phyloP scores from a whole-genome alignment of 1,139 yeast species.

The Debaryomyces nepalensis region DNA sequence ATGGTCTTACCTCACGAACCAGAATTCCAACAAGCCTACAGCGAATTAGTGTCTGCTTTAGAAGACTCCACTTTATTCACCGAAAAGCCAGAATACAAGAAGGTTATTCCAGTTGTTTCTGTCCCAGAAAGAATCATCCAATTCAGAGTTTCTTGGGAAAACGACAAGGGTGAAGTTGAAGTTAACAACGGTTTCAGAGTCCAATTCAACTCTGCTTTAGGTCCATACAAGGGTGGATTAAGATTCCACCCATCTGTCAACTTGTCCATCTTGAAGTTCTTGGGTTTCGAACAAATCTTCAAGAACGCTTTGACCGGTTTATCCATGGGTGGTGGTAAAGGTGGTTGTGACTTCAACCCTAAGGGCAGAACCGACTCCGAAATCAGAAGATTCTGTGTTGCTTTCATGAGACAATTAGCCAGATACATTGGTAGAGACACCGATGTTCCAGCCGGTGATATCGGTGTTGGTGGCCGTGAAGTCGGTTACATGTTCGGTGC shows the following conservation, averaged over 20 bases:
- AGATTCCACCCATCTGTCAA: slow-evolving; percentile 98
- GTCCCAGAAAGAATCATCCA: slow-evolving; percentile 96
- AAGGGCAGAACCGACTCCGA: slow-evolving; percentile 91
- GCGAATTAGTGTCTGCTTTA: slow-evolving; percentile 86
- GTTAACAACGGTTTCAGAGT: slow-evolving; percentile 98
- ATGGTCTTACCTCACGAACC: slow-evolving; percentile 81
- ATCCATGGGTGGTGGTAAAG: slow-evolving; percentile 99
- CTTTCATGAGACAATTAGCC: slow-evolving; percentile 94
- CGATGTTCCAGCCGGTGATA: slow-evolving; percentile 97
- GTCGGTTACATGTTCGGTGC: slow-evolving; percentile 93
- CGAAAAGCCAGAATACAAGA: slow-evolving; percentile 87
- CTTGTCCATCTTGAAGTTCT: slow-evolving; percentile 90
- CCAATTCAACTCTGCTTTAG: slow-evolving; percentile 96
- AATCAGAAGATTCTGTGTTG: slow-evolving; percentile 94
- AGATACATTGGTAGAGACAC: slow-evolving; percentile 97
- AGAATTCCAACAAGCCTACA: slow-evolving; percentile 98
- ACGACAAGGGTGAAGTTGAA: slow-evolving; percentile 88
- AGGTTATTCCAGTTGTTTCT: slow-evolving; percentile 87
- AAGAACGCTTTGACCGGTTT: slow-evolving; percentile 97
- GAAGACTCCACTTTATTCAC: slow-evolving; percentile 90
- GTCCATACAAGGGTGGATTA: slow-evolving; percentile 99
- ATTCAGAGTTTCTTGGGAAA: slow-evolving; percentile 98
- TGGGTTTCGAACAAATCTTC: slow-evolving; percentile 98
- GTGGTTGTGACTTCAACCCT: slow-evolving; percentile 98
- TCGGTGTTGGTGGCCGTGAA: slow-evolving; percentile 96